Conservation (phyloP, 495 filamentous ascomycete species). For the Talaromyces adpressus region DNA sequence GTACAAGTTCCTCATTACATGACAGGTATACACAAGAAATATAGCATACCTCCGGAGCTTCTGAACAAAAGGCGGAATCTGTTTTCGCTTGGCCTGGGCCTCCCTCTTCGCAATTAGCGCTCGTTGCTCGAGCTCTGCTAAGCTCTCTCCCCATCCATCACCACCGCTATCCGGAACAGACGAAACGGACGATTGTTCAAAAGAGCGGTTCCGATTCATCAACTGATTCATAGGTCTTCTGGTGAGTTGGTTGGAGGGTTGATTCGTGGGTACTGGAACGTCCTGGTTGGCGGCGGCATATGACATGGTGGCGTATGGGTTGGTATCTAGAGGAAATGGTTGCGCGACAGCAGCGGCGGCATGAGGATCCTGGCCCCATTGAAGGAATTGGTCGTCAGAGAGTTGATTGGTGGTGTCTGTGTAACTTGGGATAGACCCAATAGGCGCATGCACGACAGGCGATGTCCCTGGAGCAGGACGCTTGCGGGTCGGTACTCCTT, state of each 20-base stretch:
- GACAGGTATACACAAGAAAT: not conserved
- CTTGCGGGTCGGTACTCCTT: slow-evolving; percentile 52
- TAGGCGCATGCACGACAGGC: slow-evolving; percentile 46
- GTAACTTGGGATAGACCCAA: slow-evolving; percentile 27
- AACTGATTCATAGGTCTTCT: slow-evolving; percentile 59
- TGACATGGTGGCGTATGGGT: slow-evolving; percentile 34
- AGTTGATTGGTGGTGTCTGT: slow-evolving; percentile 29
- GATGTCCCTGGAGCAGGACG: slow-evolving; percentile 65
- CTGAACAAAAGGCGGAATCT: slow-evolving; percentile 96
- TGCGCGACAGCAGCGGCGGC: slow-evolving; percentile 27
- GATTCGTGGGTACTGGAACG: slow-evolving; percentile 34
- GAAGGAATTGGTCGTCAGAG: slow-evolving; percentile 48
- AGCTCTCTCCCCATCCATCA: slow-evolving; percentile 54
- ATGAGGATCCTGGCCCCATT: slow-evolving; percentile 41
- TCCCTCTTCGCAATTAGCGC: slow-evolving; percentile 74
- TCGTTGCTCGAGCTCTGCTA: slow-evolving; percentile 69
- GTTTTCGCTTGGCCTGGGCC: slow-evolving; percentile 77
- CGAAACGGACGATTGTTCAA: slow-evolving; percentile 42
- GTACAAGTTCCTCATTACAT: slow-evolving; percentile 6
- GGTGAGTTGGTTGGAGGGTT: slow-evolving; percentile 58
- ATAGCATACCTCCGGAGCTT: slow-evolving; percentile 85
- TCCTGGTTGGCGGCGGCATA: slow-evolving; percentile 28
- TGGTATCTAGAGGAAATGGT: slow-evolving; percentile 23
- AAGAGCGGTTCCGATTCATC: slow-evolving; percentile 38
- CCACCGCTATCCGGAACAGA: slow-evolving; percentile 39